These are phyloP conservation scores for Trametes punicea DNA, from an alignment of 768 basidiomycete genomes.

Conservation along the genomic window DNA sequence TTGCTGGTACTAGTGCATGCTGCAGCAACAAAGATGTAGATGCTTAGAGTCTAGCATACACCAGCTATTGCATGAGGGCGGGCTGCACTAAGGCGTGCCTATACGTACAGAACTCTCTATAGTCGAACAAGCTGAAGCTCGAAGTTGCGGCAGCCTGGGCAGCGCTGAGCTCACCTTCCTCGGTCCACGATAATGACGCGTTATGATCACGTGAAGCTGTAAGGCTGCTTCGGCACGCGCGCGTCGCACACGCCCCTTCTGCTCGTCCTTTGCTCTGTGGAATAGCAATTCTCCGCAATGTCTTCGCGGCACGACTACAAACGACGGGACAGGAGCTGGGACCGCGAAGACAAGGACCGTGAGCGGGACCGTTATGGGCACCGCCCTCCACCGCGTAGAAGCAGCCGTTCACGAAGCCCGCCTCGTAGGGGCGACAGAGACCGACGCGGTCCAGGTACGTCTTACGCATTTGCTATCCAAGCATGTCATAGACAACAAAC, in stretches of 20 bases:
- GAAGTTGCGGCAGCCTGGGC: too few relatives aligned
- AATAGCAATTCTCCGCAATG: slow-evolving; percentile 20
- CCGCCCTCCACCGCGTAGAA: slow-evolving; percentile 21
- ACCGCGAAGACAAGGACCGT: slow-evolving; percentile 24
- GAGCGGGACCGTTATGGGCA: slow-evolving; percentile 18
- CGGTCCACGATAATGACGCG: not conserved
- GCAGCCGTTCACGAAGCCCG: slow-evolving; percentile 28
- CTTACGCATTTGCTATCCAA: not conserved
- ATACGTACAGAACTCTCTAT: too few relatives aligned
- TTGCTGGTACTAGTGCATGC: too few relatives aligned
- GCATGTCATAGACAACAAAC: not conserved
- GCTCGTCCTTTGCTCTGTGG: not conserved
- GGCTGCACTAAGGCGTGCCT: too few relatives aligned
- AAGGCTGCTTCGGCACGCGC: not conserved
- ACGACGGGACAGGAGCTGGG: slow-evolving; percentile 30
- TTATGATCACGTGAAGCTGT: not conserved
- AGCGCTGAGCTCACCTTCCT: too few relatives aligned
- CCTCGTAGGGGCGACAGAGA: slow-evolving; percentile 24
- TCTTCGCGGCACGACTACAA: slow-evolving; percentile 33
- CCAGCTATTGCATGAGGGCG: too few relatives aligned
- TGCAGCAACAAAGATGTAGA: too few relatives aligned
- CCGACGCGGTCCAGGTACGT: slow-evolving; percentile 22
- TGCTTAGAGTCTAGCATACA: too few relatives aligned
- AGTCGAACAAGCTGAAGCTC: too few relatives aligned
- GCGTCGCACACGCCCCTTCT: not conserved